Evolutionary conservation across 805 yeast genomes (phyloP), one percentile per base, ranked within the genome.

Genomic region (Citeromyces matritensis): DNA sequence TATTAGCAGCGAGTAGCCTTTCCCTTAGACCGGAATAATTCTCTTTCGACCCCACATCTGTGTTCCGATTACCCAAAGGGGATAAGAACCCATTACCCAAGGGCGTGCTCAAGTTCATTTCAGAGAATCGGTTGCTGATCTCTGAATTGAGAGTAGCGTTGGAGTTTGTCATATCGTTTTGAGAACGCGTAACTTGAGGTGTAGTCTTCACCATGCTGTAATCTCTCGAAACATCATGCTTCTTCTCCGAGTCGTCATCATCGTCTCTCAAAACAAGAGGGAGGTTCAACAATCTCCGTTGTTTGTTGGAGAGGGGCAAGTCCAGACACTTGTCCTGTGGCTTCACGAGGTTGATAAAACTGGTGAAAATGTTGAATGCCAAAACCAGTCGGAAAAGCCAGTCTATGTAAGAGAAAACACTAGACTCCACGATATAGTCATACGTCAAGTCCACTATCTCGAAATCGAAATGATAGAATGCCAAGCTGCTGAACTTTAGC

Each of bases 251-350:
- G 4, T 28, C 24, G 4, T 28, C 23, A 5, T 28, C 24, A 23
- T 28, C 30, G 9, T 9, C 9, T 9, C 8, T 24, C n/a, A 23
- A 28, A 8, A 24, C 28, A 23, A 42, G 26, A 3, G 39, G 12
- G 15, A 69, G 51, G 1, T 73, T 74, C 25, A 69, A 47, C 10
- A 69, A 44, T 26, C 48, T 45, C 30, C 74, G 46, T 43, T 69
- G 75, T 15, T 49, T 51, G 30, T 51, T 54, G 7, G 53, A 60
- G 36, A 69, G 53, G 3, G 73, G 72, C 35, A 69, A 49, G 42
- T 69, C 75, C 24, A 52, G 40, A 39, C 74, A 68, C 40, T 61
- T 63, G 39, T 69, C 74, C 36, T 55, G 59, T 2, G 65, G 60
- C 37, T 53, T 57, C 6, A 55, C 15, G 10, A 65, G 39, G 28